phyloP scores from a whole-genome alignment of 192 early-diverging fungal species.

The Umbelopsis sp. region DNA sequence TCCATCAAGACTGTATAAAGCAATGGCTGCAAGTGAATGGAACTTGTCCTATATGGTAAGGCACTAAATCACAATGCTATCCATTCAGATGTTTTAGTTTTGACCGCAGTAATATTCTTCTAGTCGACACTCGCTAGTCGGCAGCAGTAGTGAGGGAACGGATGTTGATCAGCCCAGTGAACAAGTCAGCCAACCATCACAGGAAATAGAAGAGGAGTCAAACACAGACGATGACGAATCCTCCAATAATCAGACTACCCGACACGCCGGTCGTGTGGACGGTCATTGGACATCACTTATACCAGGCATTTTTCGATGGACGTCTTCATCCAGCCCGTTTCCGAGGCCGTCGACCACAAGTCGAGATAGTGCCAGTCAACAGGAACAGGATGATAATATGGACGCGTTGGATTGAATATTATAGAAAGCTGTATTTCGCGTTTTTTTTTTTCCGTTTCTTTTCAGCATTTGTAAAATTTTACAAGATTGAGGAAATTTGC shows the following conservation, averaged over 20 bases:
- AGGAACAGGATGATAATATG: conserved; percentile 10
- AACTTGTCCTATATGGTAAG: conserved; percentile 72
- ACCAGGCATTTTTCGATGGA: conserved; percentile 20
- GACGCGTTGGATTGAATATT: conserved; percentile 6
- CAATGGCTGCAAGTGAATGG: conserved; percentile 79
- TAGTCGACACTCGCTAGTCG: conserved; percentile 1
- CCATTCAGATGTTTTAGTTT: no score
- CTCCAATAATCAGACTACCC: neutral
- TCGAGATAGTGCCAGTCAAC: neutral
- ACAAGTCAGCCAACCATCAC: neutral
- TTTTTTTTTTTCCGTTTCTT: no score
- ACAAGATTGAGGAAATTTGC: no score
- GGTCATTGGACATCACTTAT: conserved; percentile 19
- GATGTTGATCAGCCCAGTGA: neutral
- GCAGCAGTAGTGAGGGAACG: no score
- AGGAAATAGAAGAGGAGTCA: neutral
- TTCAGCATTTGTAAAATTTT: no score
- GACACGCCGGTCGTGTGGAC: conserved; percentile 6
- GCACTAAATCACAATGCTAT: neutral
- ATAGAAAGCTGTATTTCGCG: neutral
- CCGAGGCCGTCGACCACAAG: neutral
- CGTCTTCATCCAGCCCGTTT: neutral
- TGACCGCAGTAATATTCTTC: no score
- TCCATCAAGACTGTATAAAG: conserved; percentile 70
- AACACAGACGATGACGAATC: neutral